Conservation (phyloP, 179 eudicot species). For the Patellifolia procumbens region DNA sequence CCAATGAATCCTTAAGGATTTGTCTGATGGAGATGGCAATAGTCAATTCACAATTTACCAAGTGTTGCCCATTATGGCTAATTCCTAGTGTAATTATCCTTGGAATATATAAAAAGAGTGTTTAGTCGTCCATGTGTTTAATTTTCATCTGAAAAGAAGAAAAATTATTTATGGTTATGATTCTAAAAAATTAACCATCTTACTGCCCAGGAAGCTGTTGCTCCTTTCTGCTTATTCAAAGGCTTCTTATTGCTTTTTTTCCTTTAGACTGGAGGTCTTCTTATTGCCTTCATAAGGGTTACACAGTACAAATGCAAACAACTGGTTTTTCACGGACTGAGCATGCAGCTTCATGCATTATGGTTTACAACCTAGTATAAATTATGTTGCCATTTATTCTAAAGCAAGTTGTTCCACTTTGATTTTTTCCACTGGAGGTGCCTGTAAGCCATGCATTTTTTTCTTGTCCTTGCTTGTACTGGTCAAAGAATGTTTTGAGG, state of each 20-base stretch:
- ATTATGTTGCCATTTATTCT: neutral
- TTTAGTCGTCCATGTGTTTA: neutral
- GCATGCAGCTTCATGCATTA: neutral
- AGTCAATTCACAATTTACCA: neutral
- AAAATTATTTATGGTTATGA: too few relatives aligned
- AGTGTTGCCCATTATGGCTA: neutral
- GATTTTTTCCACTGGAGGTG: too few relatives aligned
- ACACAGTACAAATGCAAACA: neutral
- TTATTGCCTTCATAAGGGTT: neutral
- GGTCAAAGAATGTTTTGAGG: neutral
- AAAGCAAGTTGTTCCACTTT: neutral
- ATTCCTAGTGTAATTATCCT: neutral
- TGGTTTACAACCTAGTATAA: neutral
- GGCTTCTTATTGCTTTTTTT: too few relatives aligned
- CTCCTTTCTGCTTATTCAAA: too few relatives aligned
- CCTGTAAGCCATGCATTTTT: too few relatives aligned
- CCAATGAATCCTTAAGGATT: neutral
- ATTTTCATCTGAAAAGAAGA: neutral
- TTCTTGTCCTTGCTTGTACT: neutral
- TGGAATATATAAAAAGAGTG: neutral
- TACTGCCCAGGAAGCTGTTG: too few relatives aligned
- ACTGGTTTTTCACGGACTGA: neutral
- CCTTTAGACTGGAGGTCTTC: too few relatives aligned
- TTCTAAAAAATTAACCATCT: too few relatives aligned
- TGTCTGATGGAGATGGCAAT: neutral